Base-by-base conservation (phyloP, 2,329 filamentous ascomycete species). In the Aspergillus sp. region DNA sequence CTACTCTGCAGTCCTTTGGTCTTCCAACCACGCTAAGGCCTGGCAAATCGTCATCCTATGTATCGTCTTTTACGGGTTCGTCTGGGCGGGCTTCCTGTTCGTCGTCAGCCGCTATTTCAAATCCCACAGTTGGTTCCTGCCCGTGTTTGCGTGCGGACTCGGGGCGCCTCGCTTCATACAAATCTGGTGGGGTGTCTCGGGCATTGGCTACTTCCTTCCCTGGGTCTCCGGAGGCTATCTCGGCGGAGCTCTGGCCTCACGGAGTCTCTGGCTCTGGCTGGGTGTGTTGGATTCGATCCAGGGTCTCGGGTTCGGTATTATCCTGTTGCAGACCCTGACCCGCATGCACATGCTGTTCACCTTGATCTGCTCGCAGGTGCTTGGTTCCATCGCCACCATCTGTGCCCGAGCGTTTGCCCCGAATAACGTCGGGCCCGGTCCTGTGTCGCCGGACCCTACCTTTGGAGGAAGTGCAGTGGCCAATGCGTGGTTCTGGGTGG, bases 121-220 rank as follows among this genome's bases (percentile, higher is more conserved):
- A 62, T 80, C 80, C 13, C 86, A 89, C 71, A 84, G 81, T 52
- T 89, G 87, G 87, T 83, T 88, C 64, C 75, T 89, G 2, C 86
- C 86, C n/a, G 82, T 89, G 57, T 88, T 89, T 65, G 86, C 86
- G 51, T 84, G 88, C 61, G 86, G 86, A 10, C 81, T 89, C 10
- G 85, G 74, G 2, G 85, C 86, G 3, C 87, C 87, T 2, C 79
- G 86, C 62, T 89, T 86, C 86, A 82, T 82, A 8, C 87, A 89
- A 71, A 88, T 88, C 70, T 84, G 87, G 69, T 89, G 87, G 87
- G 83, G 81, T 5, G 84, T 81, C 6, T 84, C 81, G 10, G 81
- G 82, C 10, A 82, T 87, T 60, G 87, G 85, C 6, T 76, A 81
- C 38, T 88, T 84, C 68, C 72, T 89, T 2, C 87, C 87, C 3